Base-by-base conservation (phyloP, 2,329 filamentous ascomycete genomes). In the Calonectria ilicicola region DNA sequence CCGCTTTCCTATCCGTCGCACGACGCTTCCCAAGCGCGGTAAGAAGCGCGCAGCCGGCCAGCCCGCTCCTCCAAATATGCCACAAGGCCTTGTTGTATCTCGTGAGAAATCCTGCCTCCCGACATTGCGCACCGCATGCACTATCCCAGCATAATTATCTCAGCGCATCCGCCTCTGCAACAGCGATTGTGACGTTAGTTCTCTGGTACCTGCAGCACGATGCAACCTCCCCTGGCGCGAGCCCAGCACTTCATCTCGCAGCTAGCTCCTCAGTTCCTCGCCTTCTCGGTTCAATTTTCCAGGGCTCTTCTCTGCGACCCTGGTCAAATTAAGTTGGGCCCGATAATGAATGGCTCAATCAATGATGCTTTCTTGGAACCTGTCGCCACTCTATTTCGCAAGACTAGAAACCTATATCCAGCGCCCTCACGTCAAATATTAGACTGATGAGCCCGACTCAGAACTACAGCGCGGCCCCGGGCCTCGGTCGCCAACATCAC, bases 191-290 rank as follows among this genome's bases (percentile, higher is more conserved):
- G 69, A 71, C 69, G 56, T 56, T 64, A 47, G 47, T 49, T 35
- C 64, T 58, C 51, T 58, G 77, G 77, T 79, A 74, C 77, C 77
- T 79, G 77, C 77, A 79, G 75, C 72, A 74, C 67, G 70, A 74
- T 72, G 75, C 69, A 72, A 74, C 73, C 74, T 77, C 63, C 29
- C 46, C 58, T 72, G 63, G 60, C 56, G 49, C 69, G 32, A 66
- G 17, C 42, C 46, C 42, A 32, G 63, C 27, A 62, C 51, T 38
- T 56, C 38, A 68, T 62, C 65, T 64, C 47, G 49, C 58, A 68
- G 42, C 29, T 44, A 35, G 44, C 44, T 68, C 26, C 44, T 68
- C 23, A 38, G 27, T 65, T 69, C 32, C 56, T 51, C 56, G 15
- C 26, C 10, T 29, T 68, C 46, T 26, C 29, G 35, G 38, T 32